phyloP scores from a whole-genome alignment of 2,329 filamentous ascomycete genomes.

The Clarireedia homoeocarpa region DNA sequence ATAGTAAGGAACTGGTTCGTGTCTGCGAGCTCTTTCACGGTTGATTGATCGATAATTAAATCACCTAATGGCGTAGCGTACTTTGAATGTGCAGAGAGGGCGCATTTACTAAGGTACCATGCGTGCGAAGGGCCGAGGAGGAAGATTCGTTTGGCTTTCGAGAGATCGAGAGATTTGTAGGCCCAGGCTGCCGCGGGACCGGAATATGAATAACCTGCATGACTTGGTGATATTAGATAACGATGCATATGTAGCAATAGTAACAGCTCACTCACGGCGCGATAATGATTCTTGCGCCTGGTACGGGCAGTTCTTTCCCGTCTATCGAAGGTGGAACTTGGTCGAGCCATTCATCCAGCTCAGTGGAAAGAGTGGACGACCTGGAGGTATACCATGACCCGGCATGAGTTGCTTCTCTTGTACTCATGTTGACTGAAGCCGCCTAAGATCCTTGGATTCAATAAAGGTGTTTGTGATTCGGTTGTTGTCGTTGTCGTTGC shows the following conservation, averaged over 20 bases:
- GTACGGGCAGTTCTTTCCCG: conserved; percentile 54
- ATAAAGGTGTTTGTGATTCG: too few species aligned
- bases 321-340: conserved; percentile 60
- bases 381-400: conserved; percentile 78
- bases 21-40: conserved; percentile 42
- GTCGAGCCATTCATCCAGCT: conserved; percentile 70
- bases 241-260: background rate
- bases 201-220: conserved; percentile 90
- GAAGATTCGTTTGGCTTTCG: conserved; percentile 72
- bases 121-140: conserved; percentile 90
- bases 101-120: conserved; percentile 68
- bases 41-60: conserved; percentile 54
- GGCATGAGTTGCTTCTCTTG: conserved; percentile 63
- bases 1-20: conserved; percentile 58
- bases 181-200: conserved; percentile 90
- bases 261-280: conserved; percentile 63
- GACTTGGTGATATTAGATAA: conserved; percentile 42
- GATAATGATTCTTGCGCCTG: conserved; percentile 76
- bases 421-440: conserved; percentile 25
- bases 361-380: conserved; percentile 46
- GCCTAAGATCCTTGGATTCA: too few species aligned
- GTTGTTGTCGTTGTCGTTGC: too few species aligned
- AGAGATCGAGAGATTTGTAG: conserved; percentile 81
- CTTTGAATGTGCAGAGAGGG: conserved; percentile 61
- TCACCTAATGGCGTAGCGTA: conserved; percentile 72